Conservation (phyloP, 208 protist genomes). For the Acanthamoeba triangularis region DNA sequence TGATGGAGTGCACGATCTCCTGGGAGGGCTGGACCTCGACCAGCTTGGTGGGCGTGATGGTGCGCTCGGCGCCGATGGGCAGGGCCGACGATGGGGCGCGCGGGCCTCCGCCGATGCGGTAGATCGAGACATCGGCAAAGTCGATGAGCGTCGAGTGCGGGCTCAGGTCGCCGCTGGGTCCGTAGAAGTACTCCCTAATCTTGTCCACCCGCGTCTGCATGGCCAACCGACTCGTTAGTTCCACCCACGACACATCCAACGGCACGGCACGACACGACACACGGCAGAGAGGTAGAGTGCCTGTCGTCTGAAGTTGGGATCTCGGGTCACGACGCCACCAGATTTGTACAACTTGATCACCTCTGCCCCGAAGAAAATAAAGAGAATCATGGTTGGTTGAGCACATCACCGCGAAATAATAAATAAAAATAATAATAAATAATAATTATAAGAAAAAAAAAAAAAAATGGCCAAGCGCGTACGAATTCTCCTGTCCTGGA, state of each 20-base stretch:
- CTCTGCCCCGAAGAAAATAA: background rate
- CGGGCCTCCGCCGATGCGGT: constrained; percentile 80
- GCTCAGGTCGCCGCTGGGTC: constrained; percentile 74
- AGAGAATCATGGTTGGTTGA: background rate
- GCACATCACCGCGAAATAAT: background rate
- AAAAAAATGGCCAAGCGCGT: background rate
- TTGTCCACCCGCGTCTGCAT: constrained; percentile 76
- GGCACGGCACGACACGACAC: background rate
- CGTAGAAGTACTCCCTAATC: constrained; percentile 87
- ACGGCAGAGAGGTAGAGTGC: background rate
- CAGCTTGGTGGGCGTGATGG: constrained; percentile 75
- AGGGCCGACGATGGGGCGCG: constrained; percentile 79
- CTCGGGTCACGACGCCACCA: constrained; percentile 80
- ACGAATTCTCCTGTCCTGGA: background rate
- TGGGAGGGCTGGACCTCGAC: constrained; percentile 74
- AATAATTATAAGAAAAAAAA: background rate
- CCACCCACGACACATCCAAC: background rate
- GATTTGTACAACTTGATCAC: constrained; percentile 85
- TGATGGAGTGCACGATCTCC: constrained; percentile 81
- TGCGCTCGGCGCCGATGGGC: constrained; percentile 78
- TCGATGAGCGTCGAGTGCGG: constrained; percentile 77
- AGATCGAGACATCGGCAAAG: constrained; percentile 82
- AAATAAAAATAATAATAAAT: background rate
- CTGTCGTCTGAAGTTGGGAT: constrained; percentile 27
- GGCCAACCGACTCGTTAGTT: no score